Evolutionary conservation across 2,329 filamentous ascomycete species (phyloP).

Genomic region (Aplosporella prunicola): DNA sequence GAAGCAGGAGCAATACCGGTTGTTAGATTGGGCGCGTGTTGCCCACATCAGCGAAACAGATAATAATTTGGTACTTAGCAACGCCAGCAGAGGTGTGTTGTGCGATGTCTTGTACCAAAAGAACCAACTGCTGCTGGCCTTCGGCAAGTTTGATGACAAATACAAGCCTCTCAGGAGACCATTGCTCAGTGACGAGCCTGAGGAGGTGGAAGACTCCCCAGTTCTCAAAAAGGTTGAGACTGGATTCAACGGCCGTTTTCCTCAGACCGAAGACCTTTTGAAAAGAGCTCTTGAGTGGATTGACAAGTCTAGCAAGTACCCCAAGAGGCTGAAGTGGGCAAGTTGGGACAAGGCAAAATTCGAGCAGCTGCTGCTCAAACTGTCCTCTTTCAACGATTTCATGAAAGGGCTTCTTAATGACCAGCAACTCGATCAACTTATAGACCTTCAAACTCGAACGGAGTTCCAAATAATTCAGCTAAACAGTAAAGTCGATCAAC

Average conservation of each 20-base stretch:
- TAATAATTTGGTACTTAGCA: slow-evolving; percentile 23
- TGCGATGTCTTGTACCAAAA: slow-evolving; percentile 28
- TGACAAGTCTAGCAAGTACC: slow-evolving; percentile 18
- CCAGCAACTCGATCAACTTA: slow-evolving; percentile 21
- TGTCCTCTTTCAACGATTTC: slow-evolving; percentile 28
- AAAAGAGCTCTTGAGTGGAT: slow-evolving; percentile 23
- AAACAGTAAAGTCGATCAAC: slow-evolving; percentile 25
- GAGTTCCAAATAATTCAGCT: slow-evolving; percentile 30
- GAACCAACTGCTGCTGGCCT: slow-evolving; percentile 21
- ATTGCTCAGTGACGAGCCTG: slow-evolving; percentile 19
- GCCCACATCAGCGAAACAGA: slow-evolving; percentile 25
- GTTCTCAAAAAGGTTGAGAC: slow-evolving; percentile 14
- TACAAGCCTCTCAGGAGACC: slow-evolving; percentile 23
- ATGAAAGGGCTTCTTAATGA: slow-evolving; percentile 26
- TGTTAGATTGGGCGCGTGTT: slow-evolving; percentile 29
- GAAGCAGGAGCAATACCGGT: slow-evolving; percentile 28
- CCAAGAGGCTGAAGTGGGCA: slow-evolving; percentile 25
- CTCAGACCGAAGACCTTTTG: slow-evolving; percentile 20
- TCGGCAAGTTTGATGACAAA: slow-evolving; percentile 23
- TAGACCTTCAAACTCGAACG: slow-evolving; percentile 23
- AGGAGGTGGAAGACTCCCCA: slow-evolving; percentile 11
- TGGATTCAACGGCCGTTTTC: slow-evolving; percentile 21
- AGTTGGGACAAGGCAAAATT: slow-evolving; percentile 23
- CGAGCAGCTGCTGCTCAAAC: slow-evolving; percentile 22
- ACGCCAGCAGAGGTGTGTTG: slow-evolving; percentile 23